These are phyloP conservation scores for Fusarium palustre DNA, from an alignment of 2,329 filamentous ascomycete genomes.

Conservation along the genomic window DNA sequence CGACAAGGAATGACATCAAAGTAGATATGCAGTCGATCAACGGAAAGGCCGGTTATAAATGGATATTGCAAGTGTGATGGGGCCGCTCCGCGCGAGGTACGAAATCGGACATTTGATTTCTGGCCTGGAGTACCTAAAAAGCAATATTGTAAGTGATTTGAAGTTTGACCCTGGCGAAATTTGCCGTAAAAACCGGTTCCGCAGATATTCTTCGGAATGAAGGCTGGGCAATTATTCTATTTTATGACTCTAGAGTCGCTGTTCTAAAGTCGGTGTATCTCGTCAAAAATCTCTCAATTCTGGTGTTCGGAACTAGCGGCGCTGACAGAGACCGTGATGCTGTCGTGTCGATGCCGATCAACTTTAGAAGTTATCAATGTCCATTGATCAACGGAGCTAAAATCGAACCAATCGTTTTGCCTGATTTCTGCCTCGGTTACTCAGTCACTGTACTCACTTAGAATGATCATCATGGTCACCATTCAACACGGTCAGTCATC, in stretches of 20 bases:
- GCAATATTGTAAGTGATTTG: too few species aligned
- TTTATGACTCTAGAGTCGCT: background rate
- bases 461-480: too few species aligned
- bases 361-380: background rate
- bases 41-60: background rate
- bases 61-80: background rate
- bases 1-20: background rate
- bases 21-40: background rate
- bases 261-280: background rate
- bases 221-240: background rate
- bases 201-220: fast-evolving
- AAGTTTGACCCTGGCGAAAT: too few species aligned
- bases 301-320: background rate
- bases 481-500: too few species aligned
- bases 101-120: too few species aligned
- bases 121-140: too few species aligned
- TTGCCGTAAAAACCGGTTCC: background rate
- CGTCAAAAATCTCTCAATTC: background rate
- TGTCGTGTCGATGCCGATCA: background rate
- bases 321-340: too few species aligned
- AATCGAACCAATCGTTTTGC: background rate
- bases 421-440: too few species aligned
- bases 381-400: background rate
- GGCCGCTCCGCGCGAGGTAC: background rate
- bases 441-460: too few species aligned